Evolutionary conservation across 192 early-diverging fungal genomes (phyloP), one percentile per base, ranked within the genome.

Genomic region (Funneliformis mosseae): DNA sequence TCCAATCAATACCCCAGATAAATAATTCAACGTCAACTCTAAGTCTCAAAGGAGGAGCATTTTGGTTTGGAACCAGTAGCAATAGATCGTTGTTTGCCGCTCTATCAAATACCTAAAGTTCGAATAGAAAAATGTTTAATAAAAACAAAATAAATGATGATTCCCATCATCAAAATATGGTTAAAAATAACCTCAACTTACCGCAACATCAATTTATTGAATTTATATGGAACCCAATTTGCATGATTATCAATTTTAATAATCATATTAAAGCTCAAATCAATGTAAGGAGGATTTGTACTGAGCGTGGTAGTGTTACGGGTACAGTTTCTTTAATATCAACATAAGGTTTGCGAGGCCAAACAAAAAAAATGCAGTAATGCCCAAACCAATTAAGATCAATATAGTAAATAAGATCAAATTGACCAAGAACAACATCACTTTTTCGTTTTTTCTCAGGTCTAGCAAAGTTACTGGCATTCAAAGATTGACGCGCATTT

Each of bases 171-270:
- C 6, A 68, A 68, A 5, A 28, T 6, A 68, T 6, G 42, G 8
- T 42, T 41, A 18, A 9, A 21, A 43, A 33, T 25, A 66, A 18
- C 4, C n/a, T n/a, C n/a, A 42, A 55, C 71, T 39, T 50, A 76
- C 75, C 25, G 55, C 2, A 11, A 62, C 60, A 38, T 76, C 75
- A 62, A 76, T 63, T 42, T 41, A 39, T 76, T 76, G 33, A 76
- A 76, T 76, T 33, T 76, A 10, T 61, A 42, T 38, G 75, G 75
- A 41, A 76, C 39, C 46, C 46, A 76, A 62, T 76, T 76, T 42
- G 33, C 60, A n/a, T 16, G 10, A 63, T 76, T 76, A 42, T 63
- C n/a, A 33, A 76, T 60, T 62, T 76, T 10, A 16, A 62, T 1
- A 8, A 4, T 6, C 23, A 76, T 18, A 76, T 5, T 62, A 62